Evolutionary conservation across 2,329 filamentous ascomycete species (phyloP).

Genomic region (Aspergillus felis): DNA sequence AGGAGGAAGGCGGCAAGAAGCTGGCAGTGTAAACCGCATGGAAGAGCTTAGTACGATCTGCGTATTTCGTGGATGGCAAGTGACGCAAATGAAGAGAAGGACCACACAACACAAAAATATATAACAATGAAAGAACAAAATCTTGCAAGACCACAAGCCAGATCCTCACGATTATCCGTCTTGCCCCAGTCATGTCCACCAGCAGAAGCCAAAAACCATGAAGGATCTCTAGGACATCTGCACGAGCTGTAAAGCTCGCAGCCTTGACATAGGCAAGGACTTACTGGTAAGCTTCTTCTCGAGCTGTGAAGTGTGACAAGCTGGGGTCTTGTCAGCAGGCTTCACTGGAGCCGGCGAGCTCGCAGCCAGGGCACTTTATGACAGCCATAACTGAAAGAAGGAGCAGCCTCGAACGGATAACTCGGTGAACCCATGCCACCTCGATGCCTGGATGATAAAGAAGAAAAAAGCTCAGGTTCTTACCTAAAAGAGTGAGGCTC

Average conservation of each 20-base stretch:
- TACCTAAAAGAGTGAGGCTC: background rate
- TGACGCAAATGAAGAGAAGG: background rate
- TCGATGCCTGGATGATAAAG: background rate
- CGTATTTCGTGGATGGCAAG: background rate
- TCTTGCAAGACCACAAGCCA: background rate
- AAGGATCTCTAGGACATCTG: background rate
- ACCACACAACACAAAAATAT: background rate
- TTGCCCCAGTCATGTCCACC: background rate
- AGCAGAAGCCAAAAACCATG: background rate
- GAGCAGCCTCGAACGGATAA: background rate
- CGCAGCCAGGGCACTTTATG: background rate
- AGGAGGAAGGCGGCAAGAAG: background rate
- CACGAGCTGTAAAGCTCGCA: background rate
- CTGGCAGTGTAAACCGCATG: background rate
- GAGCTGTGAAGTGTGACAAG: background rate
- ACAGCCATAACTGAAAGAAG: background rate
- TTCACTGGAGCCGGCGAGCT: background rate
- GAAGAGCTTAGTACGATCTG: background rate
- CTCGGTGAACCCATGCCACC: background rate
- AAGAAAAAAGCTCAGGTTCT: conserved; percentile 1
- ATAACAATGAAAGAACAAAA: background rate
- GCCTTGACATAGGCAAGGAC: background rate
- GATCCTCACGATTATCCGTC: background rate
- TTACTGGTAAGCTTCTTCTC: background rate
- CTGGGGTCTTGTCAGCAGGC: background rate